Evolutionary conservation across 345 rosid species (phyloP).

Genomic region (Carallia pectinifolia): DNA sequence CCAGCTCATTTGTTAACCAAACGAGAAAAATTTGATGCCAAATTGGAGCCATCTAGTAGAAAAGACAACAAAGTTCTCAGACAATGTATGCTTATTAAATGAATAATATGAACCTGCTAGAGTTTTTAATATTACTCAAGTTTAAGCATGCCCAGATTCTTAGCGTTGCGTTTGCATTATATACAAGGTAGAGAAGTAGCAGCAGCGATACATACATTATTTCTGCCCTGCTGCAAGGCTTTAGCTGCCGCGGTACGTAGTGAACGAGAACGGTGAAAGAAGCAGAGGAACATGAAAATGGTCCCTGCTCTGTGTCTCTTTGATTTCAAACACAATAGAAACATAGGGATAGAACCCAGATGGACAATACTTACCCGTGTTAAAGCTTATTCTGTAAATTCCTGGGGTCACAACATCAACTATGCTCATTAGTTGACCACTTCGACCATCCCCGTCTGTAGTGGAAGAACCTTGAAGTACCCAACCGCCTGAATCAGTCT

Average conservation of each 20-base stretch:
- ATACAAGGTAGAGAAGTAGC: background rate
- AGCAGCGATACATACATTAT: background rate
- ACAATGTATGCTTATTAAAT: too few species aligned
- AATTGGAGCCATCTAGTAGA: too few species aligned
- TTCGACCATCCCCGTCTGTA: slow-evolving; percentile 79
- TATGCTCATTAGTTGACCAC: slow-evolving; percentile 70
- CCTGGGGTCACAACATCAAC: slow-evolving; percentile 69
- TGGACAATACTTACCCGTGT: slow-evolving; percentile 71
- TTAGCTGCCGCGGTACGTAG: slow-evolving; percentile 87
- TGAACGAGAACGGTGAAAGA: slow-evolving; percentile 81
- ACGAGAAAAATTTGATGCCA: too few species aligned
- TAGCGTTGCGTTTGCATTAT: background rate
- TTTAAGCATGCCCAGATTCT: too few species aligned
- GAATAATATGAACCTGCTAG: too few species aligned
- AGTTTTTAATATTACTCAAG: too few species aligned
- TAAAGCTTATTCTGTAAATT: slow-evolving; percentile 74
- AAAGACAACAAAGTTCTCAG: too few species aligned
- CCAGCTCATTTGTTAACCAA: too few species aligned
- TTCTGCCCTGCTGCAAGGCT: background rate
- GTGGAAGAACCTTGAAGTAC: slow-evolving; percentile 55
- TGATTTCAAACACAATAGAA: slow-evolving; percentile 66
- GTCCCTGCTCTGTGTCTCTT: slow-evolving; percentile 63
- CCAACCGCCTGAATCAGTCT: slow-evolving; percentile 47
- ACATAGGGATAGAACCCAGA: slow-evolving; percentile 81
- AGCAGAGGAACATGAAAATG: slow-evolving; percentile 94